A percentile compares a stretch with the other conserved stretches of the same genome.
Evolutionary conservation across 139 green algal species (phyloP).

Genomic region (Chlorella sp.): DNA sequence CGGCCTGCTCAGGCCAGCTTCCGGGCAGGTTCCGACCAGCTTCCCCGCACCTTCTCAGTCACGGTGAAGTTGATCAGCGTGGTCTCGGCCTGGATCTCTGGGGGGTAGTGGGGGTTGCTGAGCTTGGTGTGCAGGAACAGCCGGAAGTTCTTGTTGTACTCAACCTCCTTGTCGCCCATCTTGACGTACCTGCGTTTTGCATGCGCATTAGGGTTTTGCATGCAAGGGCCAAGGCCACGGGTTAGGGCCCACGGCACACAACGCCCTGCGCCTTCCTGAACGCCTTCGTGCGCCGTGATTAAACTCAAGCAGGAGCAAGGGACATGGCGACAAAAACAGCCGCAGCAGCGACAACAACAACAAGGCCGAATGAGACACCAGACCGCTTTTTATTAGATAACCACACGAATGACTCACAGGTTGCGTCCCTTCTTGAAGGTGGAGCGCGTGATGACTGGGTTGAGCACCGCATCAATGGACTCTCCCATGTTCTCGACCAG

Average conservation of each 20-base stretch:
- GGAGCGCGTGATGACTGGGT: conserved; percentile 75
- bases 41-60: conserved; percentile 69
- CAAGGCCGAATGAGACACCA: too few species aligned
- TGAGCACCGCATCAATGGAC: conserved; percentile 77
- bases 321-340: too few species aligned
- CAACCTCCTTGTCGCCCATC: conserved; percentile 36
- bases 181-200: too few species aligned
- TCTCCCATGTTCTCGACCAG: conserved; percentile 88
- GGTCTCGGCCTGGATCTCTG: conserved; percentile 82
- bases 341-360: too few species aligned
- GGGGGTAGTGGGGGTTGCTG: conserved; percentile 81
- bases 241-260: too few species aligned
- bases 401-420: conserved; percentile 69
- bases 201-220: too few species aligned
- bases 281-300: too few species aligned
- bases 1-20: too few species aligned
- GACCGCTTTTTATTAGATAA: too few species aligned
- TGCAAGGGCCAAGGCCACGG: too few species aligned
- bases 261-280: too few species aligned
- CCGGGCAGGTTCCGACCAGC: background rate
- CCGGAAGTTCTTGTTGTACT: conserved; percentile 84
- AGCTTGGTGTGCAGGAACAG: conserved; percentile 89
- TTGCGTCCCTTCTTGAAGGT: conserved; percentile 84
- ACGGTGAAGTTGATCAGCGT: conserved; percentile 88
- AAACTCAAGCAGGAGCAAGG: too few species aligned